Evolutionary conservation across 2,329 filamentous ascomycete species (phyloP), one percentile per base, ranked within the genome.

Genomic region (Alternaria sp.): DNA sequence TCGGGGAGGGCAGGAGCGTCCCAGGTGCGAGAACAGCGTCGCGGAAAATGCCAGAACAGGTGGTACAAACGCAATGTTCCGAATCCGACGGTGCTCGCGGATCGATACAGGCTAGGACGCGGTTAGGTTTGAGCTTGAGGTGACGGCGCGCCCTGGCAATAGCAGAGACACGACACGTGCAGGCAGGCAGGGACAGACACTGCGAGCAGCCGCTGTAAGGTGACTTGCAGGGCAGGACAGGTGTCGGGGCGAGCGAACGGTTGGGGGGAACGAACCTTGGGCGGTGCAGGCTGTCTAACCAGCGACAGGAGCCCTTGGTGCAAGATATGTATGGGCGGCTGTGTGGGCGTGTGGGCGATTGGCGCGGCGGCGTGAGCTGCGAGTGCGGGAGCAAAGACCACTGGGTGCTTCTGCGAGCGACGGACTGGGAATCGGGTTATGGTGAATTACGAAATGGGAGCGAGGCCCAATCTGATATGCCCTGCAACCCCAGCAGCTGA

Each of bases 201-300:
- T 66, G 69, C 58, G 61, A 58, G 62, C 67, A 68, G 59, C 66
- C 69, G 70, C 70, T 67, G 69, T 70, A 69, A 71, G 69, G 69
- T 62, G 63, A 61, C 64, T 66, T 65, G 69, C 63, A 59, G 40
- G 54, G 28, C 45, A 51, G 54, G 66, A 30, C 61, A 59, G 62
- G 56, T 60, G 36, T 40, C 36, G 65, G 57, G 54, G 45, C 50
- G 52, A 45, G 57, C 59, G 54, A 56, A 56, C 60, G 59, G 55
- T 23, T 62, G 59, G 30, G 54, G 45, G n/a, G 51, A 58, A 54
- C 46, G 51, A 61, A 54, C 59, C 57, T 61, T 47, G 59, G 28
- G 25, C 28, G 21, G 59, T 51, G 28, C 19, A 40, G 50, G 45
- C 54, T 45, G 54, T 65, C 58, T 57, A 57, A 54, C 64, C 62